These are phyloP conservation scores for Dendrobium huoshanense DNA, from an alignment of 106 monocot species.

Conservation along the genomic window DNA sequence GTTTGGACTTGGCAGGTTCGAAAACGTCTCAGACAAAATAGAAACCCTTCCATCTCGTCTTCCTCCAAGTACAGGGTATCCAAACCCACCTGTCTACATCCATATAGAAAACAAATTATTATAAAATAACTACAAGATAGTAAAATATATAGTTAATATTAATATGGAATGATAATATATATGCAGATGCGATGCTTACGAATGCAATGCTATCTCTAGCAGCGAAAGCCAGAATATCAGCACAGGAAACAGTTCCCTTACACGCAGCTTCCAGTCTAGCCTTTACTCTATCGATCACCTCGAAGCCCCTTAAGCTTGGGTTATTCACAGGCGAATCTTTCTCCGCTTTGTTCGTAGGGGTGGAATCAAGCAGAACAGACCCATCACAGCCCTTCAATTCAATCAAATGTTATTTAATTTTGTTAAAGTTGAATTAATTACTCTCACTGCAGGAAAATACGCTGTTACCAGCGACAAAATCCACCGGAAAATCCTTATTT, in stretches of 20 bases:
- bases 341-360: constrained; percentile 9
- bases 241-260: constrained; percentile 4
- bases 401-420: background rate
- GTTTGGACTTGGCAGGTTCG: constrained; percentile 20
- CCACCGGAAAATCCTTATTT: no score
- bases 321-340: constrained; percentile 14
- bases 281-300: constrained; percentile 12
- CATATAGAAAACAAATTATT: background rate
- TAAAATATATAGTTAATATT: no score
- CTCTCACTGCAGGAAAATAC: no score
- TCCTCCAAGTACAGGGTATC: constrained; percentile 21
- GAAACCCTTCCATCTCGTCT: constrained; percentile 41
- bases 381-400: constrained; percentile 15
- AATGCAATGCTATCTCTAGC: constrained; percentile 12
- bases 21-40: constrained; percentile 5
- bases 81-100: constrained; percentile 13
- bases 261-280: constrained; percentile 3
- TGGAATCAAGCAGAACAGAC: constrained; percentile 14
- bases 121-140: no score
- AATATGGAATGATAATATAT: background rate
- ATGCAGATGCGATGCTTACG: background rate
- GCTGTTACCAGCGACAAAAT: no score
- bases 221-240: constrained; percentile 17
- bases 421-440: background rate
- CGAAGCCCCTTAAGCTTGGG: constrained; percentile 14